These are phyloP conservation scores for Grosmannia clavigera DNA, from an alignment of 2,329 filamentous ascomycete genomes.

Conservation along the genomic window DNA sequence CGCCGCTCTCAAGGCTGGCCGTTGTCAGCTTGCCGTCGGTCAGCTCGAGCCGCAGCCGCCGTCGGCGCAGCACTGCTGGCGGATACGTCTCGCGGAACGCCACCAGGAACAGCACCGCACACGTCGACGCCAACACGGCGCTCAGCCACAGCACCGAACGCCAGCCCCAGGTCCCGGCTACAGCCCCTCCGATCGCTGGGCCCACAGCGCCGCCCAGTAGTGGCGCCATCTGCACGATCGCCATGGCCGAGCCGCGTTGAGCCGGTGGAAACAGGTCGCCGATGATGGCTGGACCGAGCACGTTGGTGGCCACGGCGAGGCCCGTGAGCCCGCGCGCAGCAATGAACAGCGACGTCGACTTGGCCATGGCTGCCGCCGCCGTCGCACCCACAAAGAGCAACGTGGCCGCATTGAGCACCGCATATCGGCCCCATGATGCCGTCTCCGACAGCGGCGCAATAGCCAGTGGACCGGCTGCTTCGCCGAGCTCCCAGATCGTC, in stretches of 20 bases:
- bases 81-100: conserved; percentile 24
- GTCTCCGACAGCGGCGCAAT: conserved; percentile 53
- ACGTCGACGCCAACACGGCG: conserved; percentile 12
- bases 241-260: conserved; percentile 41
- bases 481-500: conserved; percentile 58
- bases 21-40: not conserved
- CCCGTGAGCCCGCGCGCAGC: conserved; percentile 56
- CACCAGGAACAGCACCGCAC: conserved; percentile 15
- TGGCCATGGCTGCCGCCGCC: conserved; percentile 23
- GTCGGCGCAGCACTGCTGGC: conserved; percentile 34
- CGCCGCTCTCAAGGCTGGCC: conserved; percentile 10
- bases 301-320: conserved; percentile 47
- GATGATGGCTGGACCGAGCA: conserved; percentile 52
- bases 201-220: conserved; percentile 21
- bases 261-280: conserved; percentile 48
- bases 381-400: conserved; percentile 36
- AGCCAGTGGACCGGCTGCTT: conserved; percentile 45
- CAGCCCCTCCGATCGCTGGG: conserved; percentile 20
- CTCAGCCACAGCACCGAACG: conserved; percentile 21
- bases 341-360: conserved; percentile 45
- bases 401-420: conserved; percentile 41
- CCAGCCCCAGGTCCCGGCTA: conserved; percentile 21
- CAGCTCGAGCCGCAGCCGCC: not conserved
- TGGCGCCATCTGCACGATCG: conserved; percentile 17
- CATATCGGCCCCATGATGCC: conserved; percentile 35